A percentile compares a stretch with the other conserved stretches of the same genome.
These are phyloP conservation scores for Blastobotrys raffinosifermentans DNA, from an alignment of 1,139 yeast genomes.

Conservation along the genomic window DNA sequence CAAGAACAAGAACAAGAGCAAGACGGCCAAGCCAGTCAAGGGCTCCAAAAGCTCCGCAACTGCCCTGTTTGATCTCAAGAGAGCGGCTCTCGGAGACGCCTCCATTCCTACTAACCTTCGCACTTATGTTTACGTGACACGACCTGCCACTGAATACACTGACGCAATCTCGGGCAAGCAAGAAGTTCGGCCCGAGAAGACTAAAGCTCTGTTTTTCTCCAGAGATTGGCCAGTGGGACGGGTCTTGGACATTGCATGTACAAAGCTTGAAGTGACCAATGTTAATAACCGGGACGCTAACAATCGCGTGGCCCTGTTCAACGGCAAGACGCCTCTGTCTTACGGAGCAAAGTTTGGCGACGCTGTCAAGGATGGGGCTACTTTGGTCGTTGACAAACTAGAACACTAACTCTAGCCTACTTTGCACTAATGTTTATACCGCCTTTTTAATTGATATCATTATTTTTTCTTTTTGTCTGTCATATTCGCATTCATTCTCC, in stretches of 20 bases:
- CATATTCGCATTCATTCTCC: too few relatives aligned
- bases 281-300: slow-evolving; percentile 48
- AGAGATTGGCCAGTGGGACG: slow-evolving; percentile 73
- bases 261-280: slow-evolving; percentile 48
- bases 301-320: slow-evolving; percentile 19
- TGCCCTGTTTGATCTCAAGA: slow-evolving; percentile 42
- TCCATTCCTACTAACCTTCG: slow-evolving; percentile 52
- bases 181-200: slow-evolving; percentile 28
- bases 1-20: slow-evolving; percentile 11
- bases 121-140: slow-evolving; percentile 52
- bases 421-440: too few relatives aligned
- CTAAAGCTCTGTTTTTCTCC: slow-evolving; percentile 46
- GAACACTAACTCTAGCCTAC: too few relatives aligned
- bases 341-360: slow-evolving; percentile 15
- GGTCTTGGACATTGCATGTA: slow-evolving; percentile 64
- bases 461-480: too few relatives aligned
- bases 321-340: slow-evolving; percentile 12
- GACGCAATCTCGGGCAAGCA: slow-evolving; percentile 35
- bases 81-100: slow-evolving; percentile 62
- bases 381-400: slow-evolving; percentile 4
- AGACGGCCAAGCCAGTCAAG: slow-evolving; percentile 7
- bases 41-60: slow-evolving; percentile 19
- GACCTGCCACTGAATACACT: slow-evolving; percentile 33
- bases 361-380: slow-evolving; percentile 15
- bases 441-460: too few relatives aligned